Evolutionary conservation across 768 basidiomycete species (phyloP).

Genomic region (Tulasnella sp.): DNA sequence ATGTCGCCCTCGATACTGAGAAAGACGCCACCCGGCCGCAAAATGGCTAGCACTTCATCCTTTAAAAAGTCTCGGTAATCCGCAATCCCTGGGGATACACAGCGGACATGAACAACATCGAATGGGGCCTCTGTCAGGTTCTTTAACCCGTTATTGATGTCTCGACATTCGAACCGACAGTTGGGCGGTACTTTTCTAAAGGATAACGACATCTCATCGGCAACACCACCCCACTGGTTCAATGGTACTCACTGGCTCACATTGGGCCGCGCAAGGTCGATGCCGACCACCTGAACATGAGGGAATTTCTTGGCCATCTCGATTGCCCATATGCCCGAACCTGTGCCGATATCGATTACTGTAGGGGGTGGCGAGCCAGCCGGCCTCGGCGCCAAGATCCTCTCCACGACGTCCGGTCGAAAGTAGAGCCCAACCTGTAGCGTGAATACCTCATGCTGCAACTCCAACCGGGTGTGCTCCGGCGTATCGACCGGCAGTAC

Average conservation of each 20-base stretch:
- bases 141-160: constrained; percentile 1
- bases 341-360: constrained; percentile 7
- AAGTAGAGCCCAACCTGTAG: background rate
- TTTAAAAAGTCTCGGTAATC: background rate
- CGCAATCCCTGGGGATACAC: constrained; percentile 1
- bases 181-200: constrained; percentile 2
- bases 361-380: background rate
- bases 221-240: too few relatives aligned
- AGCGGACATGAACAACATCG: constrained; percentile 5
- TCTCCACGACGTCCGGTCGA: background rate
- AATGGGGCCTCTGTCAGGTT: background rate
- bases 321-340: constrained; percentile 2
- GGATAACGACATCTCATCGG: background rate
- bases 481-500: background rate
- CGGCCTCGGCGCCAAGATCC: constrained; percentile 2
- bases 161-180: constrained; percentile 9
- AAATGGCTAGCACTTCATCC: background rate
- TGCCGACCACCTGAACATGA: constrained; percentile 3
- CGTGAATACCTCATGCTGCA: constrained; percentile 8
- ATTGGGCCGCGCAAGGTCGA: constrained; percentile 4
- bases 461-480: constrained; percentile 9
- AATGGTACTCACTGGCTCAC: background rate
- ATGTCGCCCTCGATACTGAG: constrained; percentile 1
- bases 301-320: background rate
- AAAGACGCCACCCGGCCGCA: constrained; percentile 6